Percentiles rank a stretch among this genome's conserved stretches.
phyloP scores from a whole-genome alignment of 2,329 filamentous ascomycete species.

The Aspergillus hortae region DNA sequence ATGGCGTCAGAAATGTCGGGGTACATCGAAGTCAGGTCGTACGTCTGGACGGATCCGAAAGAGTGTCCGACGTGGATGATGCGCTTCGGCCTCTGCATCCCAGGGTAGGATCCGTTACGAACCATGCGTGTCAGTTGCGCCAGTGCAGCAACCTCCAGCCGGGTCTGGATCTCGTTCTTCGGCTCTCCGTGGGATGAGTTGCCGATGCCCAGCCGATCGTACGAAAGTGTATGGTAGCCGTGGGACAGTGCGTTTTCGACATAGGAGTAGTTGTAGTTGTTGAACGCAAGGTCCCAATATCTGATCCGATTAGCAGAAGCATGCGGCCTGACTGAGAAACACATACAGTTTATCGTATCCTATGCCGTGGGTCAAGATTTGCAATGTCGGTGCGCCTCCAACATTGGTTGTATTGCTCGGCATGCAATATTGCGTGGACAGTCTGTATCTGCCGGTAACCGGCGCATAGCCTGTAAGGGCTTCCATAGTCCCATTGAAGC shows the following conservation, averaged over 20 bases:
- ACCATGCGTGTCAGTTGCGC: constrained; percentile 34
- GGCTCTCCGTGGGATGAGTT: constrained; percentile 37
- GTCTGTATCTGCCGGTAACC: constrained; percentile 11
- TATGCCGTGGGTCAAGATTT: constrained; percentile 39
- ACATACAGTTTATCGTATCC: constrained; percentile 29
- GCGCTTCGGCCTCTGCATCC: constrained; percentile 29
- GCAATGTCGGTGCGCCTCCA: constrained; percentile 16
- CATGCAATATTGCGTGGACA: background rate
- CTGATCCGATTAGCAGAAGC: constrained; percentile 7
- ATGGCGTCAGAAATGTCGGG: constrained; percentile 35
- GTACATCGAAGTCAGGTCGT: constrained; percentile 29
- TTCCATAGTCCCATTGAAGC: constrained; percentile 10
- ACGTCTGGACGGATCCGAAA: constrained; percentile 33
- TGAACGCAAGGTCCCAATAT: constrained; percentile 33
- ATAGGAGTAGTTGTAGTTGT: constrained; percentile 33
- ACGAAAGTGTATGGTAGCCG: constrained; percentile 40
- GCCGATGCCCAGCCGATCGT: constrained; percentile 38
- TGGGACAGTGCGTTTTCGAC: constrained; percentile 32
- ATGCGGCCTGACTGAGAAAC: background rate
- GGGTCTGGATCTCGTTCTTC: constrained; percentile 37
- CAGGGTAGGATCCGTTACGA: constrained; percentile 31
- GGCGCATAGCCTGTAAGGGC: constrained; percentile 16
- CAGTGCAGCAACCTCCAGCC: constrained; percentile 39
- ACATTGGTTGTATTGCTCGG: background rate
- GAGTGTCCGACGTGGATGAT: constrained; percentile 37